These are phyloP conservation scores for Knufia petricola DNA, from an alignment of 2,329 filamentous ascomycete species.

Conservation along the genomic window DNA sequence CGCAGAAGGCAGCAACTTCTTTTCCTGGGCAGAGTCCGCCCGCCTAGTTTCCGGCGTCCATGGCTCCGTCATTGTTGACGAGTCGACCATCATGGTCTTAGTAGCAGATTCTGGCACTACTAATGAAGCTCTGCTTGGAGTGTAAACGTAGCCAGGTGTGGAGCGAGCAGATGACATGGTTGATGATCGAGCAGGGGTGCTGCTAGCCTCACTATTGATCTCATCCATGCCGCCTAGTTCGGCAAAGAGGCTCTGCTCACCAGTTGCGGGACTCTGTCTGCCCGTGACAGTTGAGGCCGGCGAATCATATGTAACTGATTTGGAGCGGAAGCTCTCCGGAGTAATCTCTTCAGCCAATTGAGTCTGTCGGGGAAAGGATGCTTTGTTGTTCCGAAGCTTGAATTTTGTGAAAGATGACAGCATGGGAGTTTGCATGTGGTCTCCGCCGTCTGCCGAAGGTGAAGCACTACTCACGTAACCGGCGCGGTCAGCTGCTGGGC, in stretches of 20 bases:
- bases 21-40: conserved; percentile 8
- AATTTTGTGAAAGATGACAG: conserved; percentile 57
- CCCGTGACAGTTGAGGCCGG: conserved; percentile 41
- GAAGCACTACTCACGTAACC: conserved; percentile 85
- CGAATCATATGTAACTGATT: conserved; percentile 39
- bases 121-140: conserved; percentile 13
- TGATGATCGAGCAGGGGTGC: conserved; percentile 27
- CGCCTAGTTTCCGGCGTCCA: conserved; percentile 34
- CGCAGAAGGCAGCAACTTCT: neutral
- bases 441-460: conserved; percentile 68
- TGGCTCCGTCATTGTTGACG: conserved; percentile 53
- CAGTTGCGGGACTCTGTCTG: conserved; percentile 37
- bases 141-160: conserved; percentile 11
- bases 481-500: conserved; percentile 47
- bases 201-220: conserved; percentile 57
- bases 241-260: conserved; percentile 72
- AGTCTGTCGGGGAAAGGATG: conserved; percentile 50
- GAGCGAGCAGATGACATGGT: conserved; percentile 6
- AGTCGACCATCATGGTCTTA: conserved; percentile 46
- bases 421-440: conserved; percentile 55
- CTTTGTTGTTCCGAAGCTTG: conserved; percentile 61
- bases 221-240: conserved; percentile 75
- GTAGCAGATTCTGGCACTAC: conserved; percentile 14
- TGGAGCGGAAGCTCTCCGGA: conserved; percentile 32
- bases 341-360: conserved; percentile 25